phyloP scores from a whole-genome alignment of 2,329 filamentous ascomycete species.

The Colletotrichum falcatum region DNA sequence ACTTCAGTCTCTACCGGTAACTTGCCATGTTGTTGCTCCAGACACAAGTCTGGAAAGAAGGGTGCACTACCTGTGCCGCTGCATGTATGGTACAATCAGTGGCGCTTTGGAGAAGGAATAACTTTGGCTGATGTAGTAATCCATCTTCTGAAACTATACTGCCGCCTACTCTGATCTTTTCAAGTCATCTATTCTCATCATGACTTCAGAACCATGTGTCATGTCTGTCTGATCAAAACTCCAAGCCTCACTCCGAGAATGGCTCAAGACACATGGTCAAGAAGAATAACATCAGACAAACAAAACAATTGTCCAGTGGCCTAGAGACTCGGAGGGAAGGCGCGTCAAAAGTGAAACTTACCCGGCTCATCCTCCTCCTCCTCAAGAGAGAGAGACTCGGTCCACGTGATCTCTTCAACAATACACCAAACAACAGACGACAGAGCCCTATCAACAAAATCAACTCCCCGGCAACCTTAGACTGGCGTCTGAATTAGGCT shows the following conservation, averaged over 20 bases:
- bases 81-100: fast-evolving
- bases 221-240: background rate
- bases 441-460: no score
- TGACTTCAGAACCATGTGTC: background rate
- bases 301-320: background rate
- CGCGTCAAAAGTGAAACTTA: background rate
- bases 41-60: no score
- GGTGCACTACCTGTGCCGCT: background rate
- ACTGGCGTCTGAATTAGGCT: background rate
- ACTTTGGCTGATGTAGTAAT: background rate
- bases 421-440: background rate
- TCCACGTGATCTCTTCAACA: background rate
- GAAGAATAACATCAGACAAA: background rate
- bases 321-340: background rate
- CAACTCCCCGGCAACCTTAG: background rate
- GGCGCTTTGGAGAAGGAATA: no score
- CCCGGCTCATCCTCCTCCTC: background rate
- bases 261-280: background rate
- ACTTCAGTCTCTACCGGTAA: background rate
- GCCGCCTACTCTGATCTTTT: background rate
- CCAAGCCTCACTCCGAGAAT: background rate
- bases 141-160: background rate
- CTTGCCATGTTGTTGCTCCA: background rate
- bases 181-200: no score
- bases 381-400: background rate